These are phyloP conservation scores for Scheffersomyces lignosus DNA, from an alignment of 805 yeast genomes.

Conservation along the genomic window DNA sequence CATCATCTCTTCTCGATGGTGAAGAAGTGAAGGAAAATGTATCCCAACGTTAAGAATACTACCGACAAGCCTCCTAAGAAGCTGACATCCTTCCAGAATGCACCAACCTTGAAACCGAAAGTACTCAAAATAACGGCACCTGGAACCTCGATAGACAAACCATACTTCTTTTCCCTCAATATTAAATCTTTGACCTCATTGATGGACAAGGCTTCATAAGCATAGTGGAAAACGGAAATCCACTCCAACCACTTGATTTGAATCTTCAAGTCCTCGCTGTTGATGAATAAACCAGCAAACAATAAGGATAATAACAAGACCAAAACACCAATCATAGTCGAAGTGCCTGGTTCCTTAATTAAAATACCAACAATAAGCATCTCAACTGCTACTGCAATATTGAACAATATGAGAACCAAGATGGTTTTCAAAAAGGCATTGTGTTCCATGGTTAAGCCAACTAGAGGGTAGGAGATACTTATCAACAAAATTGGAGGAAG, in stretches of 20 bases:
- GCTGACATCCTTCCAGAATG: slow-evolving; percentile 64
- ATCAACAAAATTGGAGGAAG: slow-evolving; percentile 87
- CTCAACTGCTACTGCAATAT: slow-evolving; percentile 81
- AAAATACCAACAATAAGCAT: slow-evolving; percentile 86
- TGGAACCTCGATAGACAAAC: slow-evolving; percentile 92
- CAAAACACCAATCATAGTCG: slow-evolving; percentile 84
- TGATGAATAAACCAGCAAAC: slow-evolving; percentile 92
- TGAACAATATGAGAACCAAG: slow-evolving; percentile 73
- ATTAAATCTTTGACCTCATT: slow-evolving; percentile 90
- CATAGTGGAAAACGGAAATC: slow-evolving; percentile 90
- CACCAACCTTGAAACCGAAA: slow-evolving; percentile 87
- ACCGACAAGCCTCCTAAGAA: slow-evolving; percentile 59
- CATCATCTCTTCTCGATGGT: slow-evolving; percentile 71
- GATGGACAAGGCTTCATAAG: slow-evolving; percentile 88
- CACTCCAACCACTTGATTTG: slow-evolving; percentile 75
- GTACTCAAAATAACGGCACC: slow-evolving; percentile 96
- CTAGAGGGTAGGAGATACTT: slow-evolving; percentile 83
- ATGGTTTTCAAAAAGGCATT: slow-evolving; percentile 72
- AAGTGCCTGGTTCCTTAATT: slow-evolving; percentile 86
- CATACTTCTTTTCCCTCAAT: slow-evolving; percentile 84
- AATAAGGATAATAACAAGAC: slow-evolving; percentile 79
- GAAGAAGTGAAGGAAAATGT: slow-evolving; percentile 65
- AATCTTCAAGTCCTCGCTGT: slow-evolving; percentile 59
- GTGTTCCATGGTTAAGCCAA: slow-evolving; percentile 79
- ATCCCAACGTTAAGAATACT: slow-evolving; percentile 67